Evolutionary conservation across 75 land plant species (phyloP), one percentile per base, ranked within the genome.

Genomic region (Cryptomeria japonica): DNA sequence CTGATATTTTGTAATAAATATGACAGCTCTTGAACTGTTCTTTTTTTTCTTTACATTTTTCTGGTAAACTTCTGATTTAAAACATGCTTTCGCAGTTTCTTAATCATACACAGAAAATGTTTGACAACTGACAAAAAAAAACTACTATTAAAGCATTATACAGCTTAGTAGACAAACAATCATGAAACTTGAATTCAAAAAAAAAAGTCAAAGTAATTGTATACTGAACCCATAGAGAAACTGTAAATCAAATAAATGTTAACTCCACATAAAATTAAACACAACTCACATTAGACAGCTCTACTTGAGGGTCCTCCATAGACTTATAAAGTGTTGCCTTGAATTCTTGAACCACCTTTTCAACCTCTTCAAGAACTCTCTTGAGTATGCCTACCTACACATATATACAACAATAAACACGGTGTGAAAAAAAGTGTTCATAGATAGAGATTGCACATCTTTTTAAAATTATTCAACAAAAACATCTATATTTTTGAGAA

Each of bases 321-420:
- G 93, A 94, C 90, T 92, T 98, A 87, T 93, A 95, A 86, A 98
- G 96, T 89, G 87, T 94, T 84, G 89, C 94, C 91, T 93, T 96
- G 88, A 98, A 97, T 80, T 98, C 99, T 41, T 94, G 96, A 88
- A 98, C 94, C 79, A 98, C 97, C 85, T 98, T 98, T 86, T 98
- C 99, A 64, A 97, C 99, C 93, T 97, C 99, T 86, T 98, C 99
- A 85, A 98, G 92, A 75, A 98, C 98, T 78, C 96, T 93, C 86
- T 96, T 97, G 42, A 98, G 80, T 76, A 98, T 97, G 46, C 97
- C 94, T 72, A 95, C 97, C 99, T 98, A 91, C 90, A 90, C 87
- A 80, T 47, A 80, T 84, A 75, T 34, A 44, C 56, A 85, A 51
- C 77, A 88, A 44, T 51, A 84, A 73, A n/a, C 36, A 88, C 56